These are phyloP conservation scores for Solanum hybrid DNA, from an alignment of 305 asterid species.

Conservation along the genomic window DNA sequence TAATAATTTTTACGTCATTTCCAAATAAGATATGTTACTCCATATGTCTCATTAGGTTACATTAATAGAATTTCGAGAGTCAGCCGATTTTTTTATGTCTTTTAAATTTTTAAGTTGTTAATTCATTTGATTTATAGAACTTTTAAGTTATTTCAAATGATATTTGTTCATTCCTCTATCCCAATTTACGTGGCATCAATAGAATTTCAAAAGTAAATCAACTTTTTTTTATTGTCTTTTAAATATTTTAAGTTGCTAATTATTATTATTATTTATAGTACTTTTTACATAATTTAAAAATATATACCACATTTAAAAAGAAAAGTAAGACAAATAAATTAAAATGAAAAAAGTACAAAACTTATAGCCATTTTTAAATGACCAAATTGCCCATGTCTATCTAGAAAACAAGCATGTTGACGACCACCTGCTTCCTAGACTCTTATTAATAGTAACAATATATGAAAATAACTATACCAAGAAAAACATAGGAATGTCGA, in stretches of 20 bases:
- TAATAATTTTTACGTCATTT: background rate
- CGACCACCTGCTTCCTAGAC: background rate
- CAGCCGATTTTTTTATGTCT: background rate
- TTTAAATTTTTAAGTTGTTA: background rate
- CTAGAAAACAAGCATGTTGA: background rate
- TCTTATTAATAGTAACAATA: no score
- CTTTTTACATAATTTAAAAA: no score
- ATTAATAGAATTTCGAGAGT: background rate
- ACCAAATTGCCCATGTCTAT: background rate
- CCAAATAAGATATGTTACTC: background rate
- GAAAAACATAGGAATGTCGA: background rate
- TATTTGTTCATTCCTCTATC: background rate
- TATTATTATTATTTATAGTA: no score
- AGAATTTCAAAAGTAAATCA: background rate
- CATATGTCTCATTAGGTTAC: no score
- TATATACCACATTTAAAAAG: no score
- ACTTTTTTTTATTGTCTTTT: background rate
- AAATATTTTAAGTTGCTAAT: background rate
- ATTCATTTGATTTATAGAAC: background rate
- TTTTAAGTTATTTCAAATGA: background rate
- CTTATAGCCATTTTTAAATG: background rate
- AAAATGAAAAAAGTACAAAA: background rate
- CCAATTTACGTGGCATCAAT: background rate
- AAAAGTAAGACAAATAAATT: no score
- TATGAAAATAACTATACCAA: background rate